These are phyloP conservation scores for Pyrenochaeta sp. DNA, from an alignment of 2,329 filamentous ascomycete species.

Conservation along the genomic window DNA sequence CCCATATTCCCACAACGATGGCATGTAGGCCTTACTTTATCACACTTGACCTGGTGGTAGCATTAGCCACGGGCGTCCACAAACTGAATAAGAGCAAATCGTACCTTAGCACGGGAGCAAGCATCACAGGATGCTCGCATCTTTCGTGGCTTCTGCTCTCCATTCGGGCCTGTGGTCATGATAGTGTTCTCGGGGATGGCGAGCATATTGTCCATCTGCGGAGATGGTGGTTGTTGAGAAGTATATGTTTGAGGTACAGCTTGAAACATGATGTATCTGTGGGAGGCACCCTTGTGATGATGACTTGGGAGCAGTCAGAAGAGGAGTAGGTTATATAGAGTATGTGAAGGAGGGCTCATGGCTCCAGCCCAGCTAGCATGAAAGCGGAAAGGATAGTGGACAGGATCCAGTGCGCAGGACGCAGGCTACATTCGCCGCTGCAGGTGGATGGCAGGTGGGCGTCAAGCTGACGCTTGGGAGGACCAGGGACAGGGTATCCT, in stretches of 20 bases:
- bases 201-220: conserved; percentile 35
- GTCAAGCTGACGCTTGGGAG: conserved; percentile 42
- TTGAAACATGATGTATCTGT: conserved; percentile 40
- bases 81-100: not conserved
- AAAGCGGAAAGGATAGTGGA: conserved; percentile 31
- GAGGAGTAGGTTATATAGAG: conserved; percentile 43
- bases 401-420: conserved; percentile 27
- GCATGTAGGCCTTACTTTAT: conserved; percentile 48
- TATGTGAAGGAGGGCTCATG: conserved; percentile 20
- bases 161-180: conserved; percentile 29
- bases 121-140: conserved; percentile 50
- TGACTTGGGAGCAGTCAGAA: conserved; percentile 23
- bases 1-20: conserved; percentile 48
- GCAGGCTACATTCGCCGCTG: conserved; percentile 34
- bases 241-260: conserved; percentile 34
- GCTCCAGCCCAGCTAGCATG: conserved; percentile 23
- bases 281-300: conserved; percentile 19
- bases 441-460: conserved; percentile 35
- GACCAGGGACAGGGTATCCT: conserved; percentile 37
- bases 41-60: conserved; percentile 42
- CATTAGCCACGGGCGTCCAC: conserved; percentile 6
- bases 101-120: conserved; percentile 48
- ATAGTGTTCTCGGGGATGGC: conserved; percentile 26
- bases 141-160: conserved; percentile 45
- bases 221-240: conserved; percentile 31